Evolutionary conservation across 768 basidiomycete genomes (phyloP).

Genomic region (Cystobasidium tubakii): DNA sequence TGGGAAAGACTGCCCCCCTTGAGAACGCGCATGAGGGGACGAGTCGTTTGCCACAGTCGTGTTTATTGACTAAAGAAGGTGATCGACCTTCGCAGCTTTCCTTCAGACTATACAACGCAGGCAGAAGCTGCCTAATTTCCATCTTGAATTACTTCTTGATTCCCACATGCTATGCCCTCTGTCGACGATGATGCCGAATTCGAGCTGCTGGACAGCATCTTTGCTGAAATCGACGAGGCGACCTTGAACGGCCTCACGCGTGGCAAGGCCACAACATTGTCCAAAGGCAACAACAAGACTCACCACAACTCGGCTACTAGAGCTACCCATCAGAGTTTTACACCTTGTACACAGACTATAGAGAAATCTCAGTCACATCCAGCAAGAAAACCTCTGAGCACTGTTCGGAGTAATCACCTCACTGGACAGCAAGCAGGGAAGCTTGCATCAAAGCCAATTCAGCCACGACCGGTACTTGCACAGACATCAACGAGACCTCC

Average conservation of each 20-base stretch:
- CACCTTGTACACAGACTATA: background rate
- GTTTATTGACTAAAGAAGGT: background rate
- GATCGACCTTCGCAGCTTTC: background rate
- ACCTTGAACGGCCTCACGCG: background rate
- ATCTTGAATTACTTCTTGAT: background rate
- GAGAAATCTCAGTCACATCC: background rate
- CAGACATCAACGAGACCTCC: background rate
- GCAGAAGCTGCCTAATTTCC: background rate
- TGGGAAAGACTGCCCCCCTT: background rate
- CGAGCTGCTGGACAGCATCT: constrained; percentile 31
- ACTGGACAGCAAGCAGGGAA: background rate
- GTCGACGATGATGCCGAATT: constrained; percentile 18
- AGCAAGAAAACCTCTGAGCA: background rate
- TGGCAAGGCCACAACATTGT: background rate
- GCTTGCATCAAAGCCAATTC: background rate
- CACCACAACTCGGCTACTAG: background rate
- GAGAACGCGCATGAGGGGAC: too few species aligned
- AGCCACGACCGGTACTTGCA: background rate
- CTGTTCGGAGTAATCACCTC: background rate
- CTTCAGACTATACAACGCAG: too few species aligned
- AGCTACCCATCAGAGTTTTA: background rate
- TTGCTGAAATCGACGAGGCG: constrained; percentile 27
- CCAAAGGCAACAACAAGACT: background rate
- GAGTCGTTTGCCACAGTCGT: background rate
- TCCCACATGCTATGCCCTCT: background rate